phyloP scores from a whole-genome alignment of 2,329 filamentous ascomycete species.

The Exophiala xenobiotica region DNA sequence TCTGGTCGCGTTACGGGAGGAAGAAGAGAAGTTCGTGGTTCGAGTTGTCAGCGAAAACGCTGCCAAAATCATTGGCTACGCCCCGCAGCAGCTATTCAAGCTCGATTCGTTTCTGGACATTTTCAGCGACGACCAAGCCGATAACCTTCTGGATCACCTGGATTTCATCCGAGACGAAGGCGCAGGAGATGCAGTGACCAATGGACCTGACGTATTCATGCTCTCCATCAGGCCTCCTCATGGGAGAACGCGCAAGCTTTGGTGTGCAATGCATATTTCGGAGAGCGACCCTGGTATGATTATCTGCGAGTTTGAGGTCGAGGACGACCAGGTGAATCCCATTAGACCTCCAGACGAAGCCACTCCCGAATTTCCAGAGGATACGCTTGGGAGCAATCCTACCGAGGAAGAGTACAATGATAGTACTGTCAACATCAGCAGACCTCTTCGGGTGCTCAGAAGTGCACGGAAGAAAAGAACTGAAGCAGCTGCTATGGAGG shows the following conservation, averaged over 20 bases:
- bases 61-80: constrained; percentile 69
- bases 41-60: constrained; percentile 82
- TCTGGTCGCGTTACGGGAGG: constrained; percentile 71
- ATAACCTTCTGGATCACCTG: constrained; percentile 80
- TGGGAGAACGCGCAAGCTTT: constrained; percentile 64
- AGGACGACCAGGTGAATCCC: constrained; percentile 71
- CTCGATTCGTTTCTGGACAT: constrained; percentile 79
- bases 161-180: constrained; percentile 80
- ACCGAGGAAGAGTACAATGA: constrained; percentile 71
- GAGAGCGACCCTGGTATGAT: constrained; percentile 66
- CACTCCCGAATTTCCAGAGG: constrained; percentile 64
- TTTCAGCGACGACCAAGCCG: constrained; percentile 76
- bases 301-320: constrained; percentile 85
- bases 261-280: constrained; percentile 83
- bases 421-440: constrained; percentile 73
- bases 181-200: constrained; percentile 68
- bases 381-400: constrained; percentile 71
- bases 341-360: constrained; percentile 61
- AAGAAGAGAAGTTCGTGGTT: constrained; percentile 68
- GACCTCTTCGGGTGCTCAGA: constrained; percentile 72
- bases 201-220: constrained; percentile 84
- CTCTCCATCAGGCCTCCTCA: constrained; percentile 65
- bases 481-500: constrained; percentile 86
- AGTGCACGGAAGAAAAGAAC: constrained; percentile 73
- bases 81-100: constrained; percentile 71